Base-by-base conservation (phyloP, 305 asterid species). In the Solanum hybrid region DNA sequence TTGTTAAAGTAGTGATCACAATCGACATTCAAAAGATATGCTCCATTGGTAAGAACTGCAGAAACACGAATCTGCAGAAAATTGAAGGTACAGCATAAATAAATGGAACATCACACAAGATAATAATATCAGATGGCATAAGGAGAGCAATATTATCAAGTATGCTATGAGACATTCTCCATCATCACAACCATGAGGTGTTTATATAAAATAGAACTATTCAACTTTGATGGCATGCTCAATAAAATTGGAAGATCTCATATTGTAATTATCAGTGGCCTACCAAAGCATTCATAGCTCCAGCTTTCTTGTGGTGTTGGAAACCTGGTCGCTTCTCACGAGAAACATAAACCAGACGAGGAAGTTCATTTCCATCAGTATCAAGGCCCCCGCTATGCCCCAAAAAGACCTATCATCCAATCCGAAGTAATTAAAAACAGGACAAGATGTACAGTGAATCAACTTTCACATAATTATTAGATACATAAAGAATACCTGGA, bases 221-320 rank as follows among this genome's bases (percentile, higher is more conserved):
- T 84, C 87, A 84, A 84, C 73, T 51, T 51, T 81, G 86, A 51
- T 31, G 38, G 29, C 40, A 84, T 84, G 29, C 87, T 84, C 73
- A 84, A 51, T 84, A 19, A 45, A 84, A 82, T 88, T 29, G 88
- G 38, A 91, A 73, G 64, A 86, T 80, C 72, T 84, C 77, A 66
- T 75, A 27, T 81, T 81, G 6, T 81, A 32, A 81, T 81, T 15
- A 42, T 38, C 71, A 27, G 86, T 27, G 24, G 90, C 96, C 79
- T 89, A 96, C 99, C 98, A 97, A 94, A 92, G 99, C 98, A 95
- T 97, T 97, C 98, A 97, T 96, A 85, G 99, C 97, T 91, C 98
- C 99, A 34, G 98, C 99, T 95, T 97, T 97, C 96, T 97, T 97
- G 95, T 97, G 99, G 95, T 97, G 99, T 90, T 97, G 98, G 91